Evolutionary conservation across 2,329 filamentous ascomycete genomes (phyloP).

Genomic region (Fusarium nodosum): DNA sequence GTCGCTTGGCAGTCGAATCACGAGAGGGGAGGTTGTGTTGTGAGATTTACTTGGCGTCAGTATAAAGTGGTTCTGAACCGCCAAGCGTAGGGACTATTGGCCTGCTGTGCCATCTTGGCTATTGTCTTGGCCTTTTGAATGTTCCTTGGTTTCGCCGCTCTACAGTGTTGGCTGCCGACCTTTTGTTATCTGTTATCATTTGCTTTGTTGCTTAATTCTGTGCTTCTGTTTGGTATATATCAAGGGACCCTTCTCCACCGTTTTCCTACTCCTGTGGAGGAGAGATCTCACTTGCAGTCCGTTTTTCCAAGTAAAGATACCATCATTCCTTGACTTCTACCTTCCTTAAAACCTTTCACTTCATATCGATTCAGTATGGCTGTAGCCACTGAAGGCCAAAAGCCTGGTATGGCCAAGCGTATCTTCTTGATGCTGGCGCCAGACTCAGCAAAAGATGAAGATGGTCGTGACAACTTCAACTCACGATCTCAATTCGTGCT

Average conservation of each 20-base stretch:
- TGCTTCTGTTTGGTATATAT: slow-evolving; percentile 15
- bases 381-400: slow-evolving; percentile 31
- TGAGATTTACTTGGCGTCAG: slow-evolving; percentile 29
- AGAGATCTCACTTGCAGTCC: slow-evolving; percentile 8
- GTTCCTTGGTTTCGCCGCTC: not conserved
- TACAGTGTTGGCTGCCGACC: not conserved
- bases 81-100: slow-evolving; percentile 34
- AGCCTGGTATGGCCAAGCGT: slow-evolving; percentile 36
- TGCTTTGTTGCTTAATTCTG: not conserved
- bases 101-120: slow-evolving; percentile 25
- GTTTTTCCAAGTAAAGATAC: not conserved
- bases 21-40: slow-evolving; percentile 17
- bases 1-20: slow-evolving; percentile 39
- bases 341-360: not conserved
- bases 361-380: slow-evolving; percentile 28
- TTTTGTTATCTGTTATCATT: not conserved
- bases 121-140: slow-evolving; percentile 1
- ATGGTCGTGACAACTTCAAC: slow-evolving; percentile 49
- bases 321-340: not conserved
- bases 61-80: slow-evolving; percentile 25
- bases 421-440: slow-evolving; percentile 42
- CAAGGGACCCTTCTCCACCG: slow-evolving; percentile 16
- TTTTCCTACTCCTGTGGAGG: not conserved
- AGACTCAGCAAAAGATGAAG: slow-evolving; percentile 44
- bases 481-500: slow-evolving; percentile 49